Evolutionary conservation across 768 basidiomycete species (phyloP).

Genomic region (Leucosporidium creatinivorum): DNA sequence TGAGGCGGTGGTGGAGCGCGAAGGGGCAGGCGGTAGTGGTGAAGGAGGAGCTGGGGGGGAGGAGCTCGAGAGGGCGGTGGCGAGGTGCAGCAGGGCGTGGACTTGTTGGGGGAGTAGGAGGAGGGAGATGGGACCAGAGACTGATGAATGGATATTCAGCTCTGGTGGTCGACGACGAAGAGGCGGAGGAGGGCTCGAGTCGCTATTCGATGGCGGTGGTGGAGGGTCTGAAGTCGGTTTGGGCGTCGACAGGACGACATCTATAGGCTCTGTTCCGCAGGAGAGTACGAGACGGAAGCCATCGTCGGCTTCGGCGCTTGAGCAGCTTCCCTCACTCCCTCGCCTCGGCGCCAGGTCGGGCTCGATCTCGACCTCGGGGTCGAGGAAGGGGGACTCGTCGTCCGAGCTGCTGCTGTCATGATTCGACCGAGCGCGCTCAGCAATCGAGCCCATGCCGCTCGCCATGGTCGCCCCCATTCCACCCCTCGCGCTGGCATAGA

Average conservation of each 20-base stretch:
- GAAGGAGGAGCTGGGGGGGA: background rate
- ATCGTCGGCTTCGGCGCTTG: background rate
- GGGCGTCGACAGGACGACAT: conserved; percentile 7
- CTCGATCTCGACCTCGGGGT: background rate
- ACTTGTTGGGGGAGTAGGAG: background rate
- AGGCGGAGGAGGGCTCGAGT: background rate
- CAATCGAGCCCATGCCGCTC: conserved; percentile 7
- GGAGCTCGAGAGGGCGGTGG: conserved; percentile 48
- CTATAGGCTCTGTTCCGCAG: background rate
- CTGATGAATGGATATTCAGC: background rate
- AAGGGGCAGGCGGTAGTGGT: background rate
- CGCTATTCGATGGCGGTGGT: too few species aligned
- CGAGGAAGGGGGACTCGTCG: conserved; percentile 2
- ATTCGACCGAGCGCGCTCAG: background rate
- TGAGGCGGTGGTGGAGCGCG: background rate
- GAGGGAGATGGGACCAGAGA: background rate
- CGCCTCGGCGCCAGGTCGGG: background rate
- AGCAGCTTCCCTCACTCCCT: background rate
- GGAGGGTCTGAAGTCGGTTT: background rate
- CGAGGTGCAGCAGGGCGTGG: conserved; percentile 46
- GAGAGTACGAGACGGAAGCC: background rate
- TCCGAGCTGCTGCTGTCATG: background rate
- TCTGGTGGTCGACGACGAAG: background rate
- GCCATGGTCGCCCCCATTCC: background rate
- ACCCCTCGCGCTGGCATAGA: background rate